A percentile compares a stretch with the other conserved stretches of the same genome.
These are phyloP conservation scores for Fallopia convolvulus DNA, from an alignment of 148 eudicot species.

Conservation along the genomic window DNA sequence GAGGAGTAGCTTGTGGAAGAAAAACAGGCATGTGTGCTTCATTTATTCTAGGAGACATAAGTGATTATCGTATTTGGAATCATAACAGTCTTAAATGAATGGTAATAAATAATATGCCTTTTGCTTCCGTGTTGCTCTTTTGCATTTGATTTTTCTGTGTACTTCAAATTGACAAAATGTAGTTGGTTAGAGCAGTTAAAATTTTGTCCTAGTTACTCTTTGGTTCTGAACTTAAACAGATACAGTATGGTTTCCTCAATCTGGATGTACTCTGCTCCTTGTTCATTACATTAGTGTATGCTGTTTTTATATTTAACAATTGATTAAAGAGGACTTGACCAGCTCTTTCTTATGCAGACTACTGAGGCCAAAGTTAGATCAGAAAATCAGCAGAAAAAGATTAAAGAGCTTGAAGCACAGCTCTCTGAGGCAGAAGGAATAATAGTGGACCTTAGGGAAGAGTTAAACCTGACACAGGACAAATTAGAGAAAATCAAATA, in stretches of 20 bases:
- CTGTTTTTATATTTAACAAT: not conserved
- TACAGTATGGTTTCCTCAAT: not conserved
- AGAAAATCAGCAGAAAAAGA: conserved; percentile 30
- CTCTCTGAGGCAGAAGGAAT: conserved; percentile 58
- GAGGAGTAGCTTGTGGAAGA: not conserved
- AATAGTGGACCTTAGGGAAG: conserved; percentile 48
- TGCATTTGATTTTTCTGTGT: not conserved
- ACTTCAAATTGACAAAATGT: too few species aligned
- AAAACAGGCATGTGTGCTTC: too few species aligned
- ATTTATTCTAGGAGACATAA: too few species aligned
- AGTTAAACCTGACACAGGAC: conserved; percentile 29
- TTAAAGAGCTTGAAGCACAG: conserved; percentile 9
- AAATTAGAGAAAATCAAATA: conserved; percentile 26
- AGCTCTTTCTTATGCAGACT: conserved; percentile 22
- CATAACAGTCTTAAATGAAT: not conserved
- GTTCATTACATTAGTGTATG: not conserved
- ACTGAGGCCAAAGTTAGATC: conserved; percentile 34
- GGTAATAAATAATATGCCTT: not conserved
- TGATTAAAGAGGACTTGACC: not conserved
- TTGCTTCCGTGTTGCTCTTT: not conserved
- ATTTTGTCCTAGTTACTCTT: not conserved
- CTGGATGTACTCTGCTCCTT: not conserved
- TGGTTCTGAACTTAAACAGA: not conserved
- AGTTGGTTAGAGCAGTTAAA: too few species aligned
- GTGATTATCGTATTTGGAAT: not conserved